Conservation (phyloP, 192 early-diverging fungal species). For the Martensiomyces pterosporus region DNA sequence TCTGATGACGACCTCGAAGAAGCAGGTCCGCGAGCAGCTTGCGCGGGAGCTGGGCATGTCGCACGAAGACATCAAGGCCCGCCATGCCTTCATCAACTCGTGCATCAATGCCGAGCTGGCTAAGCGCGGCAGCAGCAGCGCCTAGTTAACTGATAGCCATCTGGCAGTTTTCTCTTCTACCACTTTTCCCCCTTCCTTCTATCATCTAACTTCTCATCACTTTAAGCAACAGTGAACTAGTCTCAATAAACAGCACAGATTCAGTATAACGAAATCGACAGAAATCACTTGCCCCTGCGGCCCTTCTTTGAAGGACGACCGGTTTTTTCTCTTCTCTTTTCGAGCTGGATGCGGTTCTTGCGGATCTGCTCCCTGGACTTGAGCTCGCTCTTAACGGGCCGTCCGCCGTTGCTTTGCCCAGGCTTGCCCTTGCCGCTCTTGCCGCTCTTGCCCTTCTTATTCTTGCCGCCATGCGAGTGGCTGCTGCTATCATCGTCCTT, state of each 20-base stretch:
- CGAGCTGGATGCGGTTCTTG: slow-evolving; percentile 65
- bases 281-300: slow-evolving; percentile 24
- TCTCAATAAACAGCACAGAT: too few species aligned
- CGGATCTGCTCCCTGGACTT: slow-evolving; percentile 75
- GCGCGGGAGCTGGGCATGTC: slow-evolving; percentile 28
- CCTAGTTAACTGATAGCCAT: neutral
- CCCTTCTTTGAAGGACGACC: slow-evolving; percentile 17
- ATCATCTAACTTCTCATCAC: neutral
- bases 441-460: slow-evolving; percentile 39
- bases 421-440: slow-evolving; percentile 19
- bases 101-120: slow-evolving; percentile 41
- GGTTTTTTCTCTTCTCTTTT: slow-evolving; percentile 68
- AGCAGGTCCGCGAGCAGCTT: slow-evolving; percentile 79
- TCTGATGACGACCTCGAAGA: slow-evolving; percentile 95
- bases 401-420: neutral
- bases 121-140: slow-evolving; percentile 22
- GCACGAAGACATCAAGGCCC: slow-evolving; percentile 26
- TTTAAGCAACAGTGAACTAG: neutral
- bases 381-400: slow-evolving; percentile 65
- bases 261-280: neutral
- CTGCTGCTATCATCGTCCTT: slow-evolving; percentile 17
- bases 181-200: neutral
- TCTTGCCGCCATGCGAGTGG: slow-evolving; percentile 5
- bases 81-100: slow-evolving; percentile 31
- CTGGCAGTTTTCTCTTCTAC: neutral